Base-by-base conservation (phyloP, 495 filamentous ascomycete species). In the Diplogelasinospora grovesii region DNA sequence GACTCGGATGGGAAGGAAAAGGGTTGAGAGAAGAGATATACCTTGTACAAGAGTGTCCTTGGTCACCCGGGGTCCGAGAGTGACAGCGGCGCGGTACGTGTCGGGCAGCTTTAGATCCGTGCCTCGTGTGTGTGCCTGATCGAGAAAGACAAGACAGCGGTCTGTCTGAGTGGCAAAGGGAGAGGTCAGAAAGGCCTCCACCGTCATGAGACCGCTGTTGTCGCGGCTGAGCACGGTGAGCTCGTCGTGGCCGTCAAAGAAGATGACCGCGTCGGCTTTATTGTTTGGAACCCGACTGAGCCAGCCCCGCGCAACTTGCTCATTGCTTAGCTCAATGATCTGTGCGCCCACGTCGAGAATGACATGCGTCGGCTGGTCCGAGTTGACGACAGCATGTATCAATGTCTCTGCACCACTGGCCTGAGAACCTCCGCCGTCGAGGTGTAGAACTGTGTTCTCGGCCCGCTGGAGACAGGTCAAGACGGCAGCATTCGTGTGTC, bases 41-140 rank as follows among this genome's bases (percentile, higher is more conserved):
- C n/a, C n/a, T 77, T 92, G 86, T 0, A 86, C 81, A 1, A 85
- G 56, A 27, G 72, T 69, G 35, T 89, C 83, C 53, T 89, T 89
- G 0, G 81, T 82, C 4, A 85, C 56, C n/a, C 67, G 62, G 0
- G 78, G 68, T 0, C 84, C 82, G 1, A 90, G 63, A 0, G 81
- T 89, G 5, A 92, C 74, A 3, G 81, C 81, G 3, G 80, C 86
- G 9, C 74, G 59, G 41, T 77, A 79, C 9, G 65, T 11, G 0
- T 39, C 39, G 0, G 85, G 84, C 3, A 92, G 50, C 46, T 71
- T 79, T 7, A 92, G 49, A 50, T 90, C 84, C 1, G 76, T 84
- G 0, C 86, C 86, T 48, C 86, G 60, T 0, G 86, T 88, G 46
- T 92, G 86, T 0, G 75, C 74, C 46, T 92, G 77, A 34, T 89